A percentile compares a stretch with the other conserved stretches of the same genome.
phyloP scores from a whole-genome alignment of 2,329 filamentous ascomycete species.

The Xylaria multiplex region DNA sequence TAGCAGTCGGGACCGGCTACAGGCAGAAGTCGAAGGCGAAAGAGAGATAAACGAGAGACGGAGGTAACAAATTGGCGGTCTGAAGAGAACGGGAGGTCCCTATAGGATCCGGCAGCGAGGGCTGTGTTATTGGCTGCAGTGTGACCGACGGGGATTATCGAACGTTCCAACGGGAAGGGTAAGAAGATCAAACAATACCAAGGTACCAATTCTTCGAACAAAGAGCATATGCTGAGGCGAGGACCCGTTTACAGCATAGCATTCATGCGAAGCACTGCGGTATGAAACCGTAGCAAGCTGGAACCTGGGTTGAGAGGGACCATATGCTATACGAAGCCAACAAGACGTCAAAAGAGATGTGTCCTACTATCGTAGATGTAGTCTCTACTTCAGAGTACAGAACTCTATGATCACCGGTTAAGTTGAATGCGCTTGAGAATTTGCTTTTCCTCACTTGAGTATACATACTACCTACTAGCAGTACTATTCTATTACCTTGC shows the following conservation, averaged over 20 bases:
- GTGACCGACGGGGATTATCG: constrained; percentile 34
- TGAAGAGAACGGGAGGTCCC: constrained; percentile 19
- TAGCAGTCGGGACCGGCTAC: constrained; percentile 21
- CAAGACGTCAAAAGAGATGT: constrained; percentile 9
- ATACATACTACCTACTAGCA: not conserved
- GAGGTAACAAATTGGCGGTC: constrained; percentile 26
- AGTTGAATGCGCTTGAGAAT: constrained; percentile 20
- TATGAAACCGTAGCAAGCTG: constrained; percentile 38
- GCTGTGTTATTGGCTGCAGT: constrained; percentile 35
- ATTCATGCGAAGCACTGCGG: constrained; percentile 35
- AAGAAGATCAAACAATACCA: constrained; percentile 44
- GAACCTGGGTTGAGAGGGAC: constrained; percentile 4
- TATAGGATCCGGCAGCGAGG: constrained; percentile 28
- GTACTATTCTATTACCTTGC: constrained; percentile 7
- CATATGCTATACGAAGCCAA: constrained; percentile 12
- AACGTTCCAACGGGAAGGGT: constrained; percentile 40
- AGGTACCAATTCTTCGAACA: constrained; percentile 33
- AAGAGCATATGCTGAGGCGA: constrained; percentile 31
- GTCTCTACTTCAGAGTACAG: not conserved
- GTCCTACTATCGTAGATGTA: not conserved
- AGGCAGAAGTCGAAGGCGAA: constrained; percentile 27
- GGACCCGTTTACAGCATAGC: constrained; percentile 31
- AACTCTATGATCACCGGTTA: not conserved
- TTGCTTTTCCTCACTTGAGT: constrained; percentile 39
- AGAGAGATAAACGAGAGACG: constrained; percentile 24